Base-by-base conservation (phyloP, 108 stramenopile genomes). In the Pseudonitzschia pungens region DNA sequence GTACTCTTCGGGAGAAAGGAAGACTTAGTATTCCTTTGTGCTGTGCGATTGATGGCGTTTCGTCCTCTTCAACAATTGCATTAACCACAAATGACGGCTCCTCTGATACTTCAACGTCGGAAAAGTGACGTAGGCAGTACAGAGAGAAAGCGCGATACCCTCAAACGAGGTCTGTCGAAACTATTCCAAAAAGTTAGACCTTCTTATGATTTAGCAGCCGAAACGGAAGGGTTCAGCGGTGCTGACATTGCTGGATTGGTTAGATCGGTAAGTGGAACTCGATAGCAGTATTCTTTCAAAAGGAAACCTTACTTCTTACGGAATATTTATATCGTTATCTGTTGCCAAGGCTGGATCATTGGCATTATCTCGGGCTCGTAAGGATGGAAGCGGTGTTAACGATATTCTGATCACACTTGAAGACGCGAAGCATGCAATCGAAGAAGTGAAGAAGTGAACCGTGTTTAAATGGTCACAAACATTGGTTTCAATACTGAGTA, bases 161-260 rank as follows among this genome's bases (percentile, higher is more conserved):
- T 80, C 45, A 71, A 75, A 55, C 69, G 60, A 20, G 79, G 66
- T n/a, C 27, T 75, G n/a, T 8, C 55, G 9, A 76, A 53, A 81
- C n/a, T 71, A 42, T 50, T 65, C 33, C 27, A 45, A 28, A 48
- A 20, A 26, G 70, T 71, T 12, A 54, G 64, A 32, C 69, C 76
- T 16, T 29, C 41, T 22, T 77, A 71, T 48, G 90, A 91, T 78
- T 73, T 91, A 68, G 87, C 90, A n/a, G 84, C 83, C 42, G 77
- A 79, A 33, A 94, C 92, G 8, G 87, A 71, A 22, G 90, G 89
- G 6, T 95, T 94, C 74, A 83, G 87, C 32, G 97, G 97, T 36
- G 94, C 97, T 10, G 97, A 97, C 68, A 90, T 97, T 75, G 88
- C 91, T 26, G 97, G 94, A 36, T 77, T 97, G 44, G 94, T 93